Evolutionary conservation across 345 rosid species (phyloP), one percentile per base, ranked within the genome.

Genomic region (Gossypium longicalyx): DNA sequence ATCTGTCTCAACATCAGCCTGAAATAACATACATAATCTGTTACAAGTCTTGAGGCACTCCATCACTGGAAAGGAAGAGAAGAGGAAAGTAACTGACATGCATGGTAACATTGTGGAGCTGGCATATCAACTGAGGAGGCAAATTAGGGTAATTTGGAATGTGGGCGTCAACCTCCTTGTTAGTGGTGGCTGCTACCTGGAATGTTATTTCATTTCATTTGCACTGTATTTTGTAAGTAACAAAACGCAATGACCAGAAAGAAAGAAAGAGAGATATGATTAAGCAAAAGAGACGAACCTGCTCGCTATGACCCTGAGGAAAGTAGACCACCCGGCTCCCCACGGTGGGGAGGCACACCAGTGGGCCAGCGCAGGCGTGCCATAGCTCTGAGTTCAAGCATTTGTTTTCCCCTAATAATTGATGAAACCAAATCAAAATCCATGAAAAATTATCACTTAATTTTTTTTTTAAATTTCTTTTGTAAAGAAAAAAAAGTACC

Each of bases 361-460:
- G 83, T 51, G 91, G 91, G 60, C 91, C 89, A 76, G 91, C 88
- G 52, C 91, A 88, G 48, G 88, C 91, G 71, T 88, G 91, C 91
- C 91, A 88, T 53, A 88, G 82, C 84, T 88, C 91, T n/a, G 91
- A 88, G 78, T 88, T 88, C 78, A 88, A 75, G 78, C 87, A 83
- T 45, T 86, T 81, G 57, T 83, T 88, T 25, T 88, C 89, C 81
- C 88, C 89, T 88, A 27, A 60, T 19, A 27, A 19, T 19, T 47
- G 16, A 1, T 23, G 38, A 67, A 45, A 67, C 2, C 49, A 41
- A 62, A 43, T 56, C 73, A 48, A 13, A 9, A 16, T 12, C 44
- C 12, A 62, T 17, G 5, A 60, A 60, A 60, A 63, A 3, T 16
- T 9, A 8, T 9, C 22, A 63, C 67, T 38, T 11, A 13, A 7